These are phyloP conservation scores for Alternaria brassicae DNA, from an alignment of 2,329 filamentous ascomycete genomes.

Conservation along the genomic window DNA sequence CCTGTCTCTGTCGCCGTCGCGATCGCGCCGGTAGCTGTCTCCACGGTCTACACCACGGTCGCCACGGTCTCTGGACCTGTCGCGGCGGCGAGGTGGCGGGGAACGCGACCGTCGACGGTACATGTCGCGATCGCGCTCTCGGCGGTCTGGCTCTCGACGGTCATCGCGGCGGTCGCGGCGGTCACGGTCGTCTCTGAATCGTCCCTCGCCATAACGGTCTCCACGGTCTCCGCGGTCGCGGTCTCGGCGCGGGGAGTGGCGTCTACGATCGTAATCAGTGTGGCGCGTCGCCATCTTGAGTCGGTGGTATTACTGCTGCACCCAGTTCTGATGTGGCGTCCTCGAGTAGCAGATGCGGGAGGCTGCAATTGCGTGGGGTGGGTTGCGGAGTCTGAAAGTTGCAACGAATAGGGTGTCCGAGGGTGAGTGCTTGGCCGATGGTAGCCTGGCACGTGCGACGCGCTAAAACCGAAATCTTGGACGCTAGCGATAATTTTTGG, in stretches of 20 bases:
- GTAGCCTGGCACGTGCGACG: conserved; percentile 19
- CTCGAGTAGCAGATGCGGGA: not conserved
- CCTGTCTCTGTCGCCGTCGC: conserved; percentile 67
- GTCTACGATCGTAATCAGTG: conserved; percentile 68
- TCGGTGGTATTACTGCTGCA: conserved; percentile 32
- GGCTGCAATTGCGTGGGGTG: conserved; percentile 6
- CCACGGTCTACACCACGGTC: conserved; percentile 58
- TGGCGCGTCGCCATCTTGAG: conserved; percentile 59
- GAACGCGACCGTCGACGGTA: conserved; percentile 14
- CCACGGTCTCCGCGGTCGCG: conserved; percentile 42
- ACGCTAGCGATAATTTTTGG: conserved; percentile 27
- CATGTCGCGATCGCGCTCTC: conserved; percentile 52
- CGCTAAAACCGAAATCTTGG: conserved; percentile 37
- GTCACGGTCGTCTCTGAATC: conserved; percentile 58
- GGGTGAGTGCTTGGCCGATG: conserved; percentile 14
- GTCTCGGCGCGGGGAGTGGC: conserved; percentile 43
- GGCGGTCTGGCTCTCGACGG: conserved; percentile 49
- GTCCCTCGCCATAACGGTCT: conserved; percentile 56
- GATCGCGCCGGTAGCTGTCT: conserved; percentile 64
- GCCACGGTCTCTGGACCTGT: conserved; percentile 17
- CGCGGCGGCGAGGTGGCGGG: conserved; percentile 15
- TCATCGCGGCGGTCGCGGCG: conserved; percentile 65
- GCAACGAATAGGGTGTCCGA: conserved; percentile 1
- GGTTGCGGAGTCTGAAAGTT: conserved; percentile 5
- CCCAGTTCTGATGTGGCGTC: conserved; percentile 16